A percentile compares a stretch with the other conserved stretches of the same genome.
phyloP scores from a whole-genome alignment of 768 basidiomycete species.

The Amanita rubescens region DNA sequence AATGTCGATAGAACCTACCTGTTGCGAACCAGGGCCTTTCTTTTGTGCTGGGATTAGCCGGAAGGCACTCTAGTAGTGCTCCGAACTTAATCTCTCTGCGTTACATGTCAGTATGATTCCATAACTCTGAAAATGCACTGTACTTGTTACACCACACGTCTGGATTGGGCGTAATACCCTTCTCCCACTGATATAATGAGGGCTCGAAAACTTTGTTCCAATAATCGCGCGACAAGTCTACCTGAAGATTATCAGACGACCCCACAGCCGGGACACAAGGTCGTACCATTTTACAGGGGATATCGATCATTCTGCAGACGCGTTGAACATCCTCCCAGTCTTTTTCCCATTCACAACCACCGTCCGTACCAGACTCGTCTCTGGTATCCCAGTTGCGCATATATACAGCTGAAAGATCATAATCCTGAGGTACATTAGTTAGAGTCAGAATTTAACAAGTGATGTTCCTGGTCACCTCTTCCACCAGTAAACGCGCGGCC shows the following conservation, averaged over 20 bases:
- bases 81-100: slow-evolving; percentile 87
- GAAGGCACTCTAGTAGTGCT: slow-evolving; percentile 63
- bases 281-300: slow-evolving; percentile 69
- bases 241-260: slow-evolving; percentile 28
- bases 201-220: slow-evolving; percentile 92
- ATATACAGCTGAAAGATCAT: slow-evolving; percentile 79
- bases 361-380: slow-evolving; percentile 71
- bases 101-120: background rate
- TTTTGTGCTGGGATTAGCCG: slow-evolving; percentile 18
- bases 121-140: slow-evolving; percentile 7
- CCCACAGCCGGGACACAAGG: background rate
- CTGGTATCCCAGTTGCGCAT: slow-evolving; percentile 96
- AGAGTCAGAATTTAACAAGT: background rate
- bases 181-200: slow-evolving; percentile 67
- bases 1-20: slow-evolving; percentile 33
- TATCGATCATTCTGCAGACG: slow-evolving; percentile 65
- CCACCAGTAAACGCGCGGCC: slow-evolving; percentile 65
- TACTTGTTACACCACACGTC: slow-evolving; percentile 91
- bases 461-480: slow-evolving; percentile 38
- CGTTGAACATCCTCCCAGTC: slow-evolving; percentile 89
- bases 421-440: slow-evolving; percentile 40
- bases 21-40: slow-evolving; percentile 72
- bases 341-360: slow-evolving; percentile 93
- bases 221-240: slow-evolving; percentile 87
- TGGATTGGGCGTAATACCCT: slow-evolving; percentile 83